Evolutionary conservation across 768 basidiomycete genomes (phyloP), one percentile per base, ranked within the genome.

Genomic region (Coprinellus micaceus): DNA sequence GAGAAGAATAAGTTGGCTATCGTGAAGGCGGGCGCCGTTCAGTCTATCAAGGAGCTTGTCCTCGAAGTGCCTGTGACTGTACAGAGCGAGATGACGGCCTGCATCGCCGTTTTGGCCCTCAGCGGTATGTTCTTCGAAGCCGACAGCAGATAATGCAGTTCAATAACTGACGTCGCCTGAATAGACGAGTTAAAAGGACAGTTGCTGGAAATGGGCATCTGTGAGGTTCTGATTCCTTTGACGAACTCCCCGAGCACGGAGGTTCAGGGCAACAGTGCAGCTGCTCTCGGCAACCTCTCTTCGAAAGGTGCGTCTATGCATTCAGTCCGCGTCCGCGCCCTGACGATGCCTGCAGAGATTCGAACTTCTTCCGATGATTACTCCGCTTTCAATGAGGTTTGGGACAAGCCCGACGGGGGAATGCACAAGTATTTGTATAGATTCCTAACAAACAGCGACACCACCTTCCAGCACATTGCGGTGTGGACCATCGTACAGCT

Each of bases 71-170:
- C 97, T 3, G 85, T 97, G 76, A 90, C 89, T 59, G 97, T 99
- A 11, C 97, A 99, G 74, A 96, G 94, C 66, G 97, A 98, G 74
- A 99, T 99, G 97, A 99, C 97, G 41, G 97, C 97, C 5, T 98
- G 96, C 64, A 89, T 98, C 43, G 97, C 97, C 17, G 97, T 98
- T 13, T 74, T 99, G 59, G 97, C 96, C 4, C 70, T 99, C 63
- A 96, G 93, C 64, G 95, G 95, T 96, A 69, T 54, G 89, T 64
- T 43, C 48, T 46, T n/a, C 48, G 1, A 11, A 19, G 36, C 15
- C 43, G n/a, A n/a, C n/a, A 22, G 25, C 50, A 11, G 40, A 39
- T 17, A 46, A 0, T 19, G 22, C n/a, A 37, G 28, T 26, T n/a
- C 37, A 36, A n/a, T 24, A 54, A 13, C 39, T 56, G 33, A 58